Evolutionary conservation across 441 rosid genomes (phyloP).

Genomic region (Populus tomentosa): DNA sequence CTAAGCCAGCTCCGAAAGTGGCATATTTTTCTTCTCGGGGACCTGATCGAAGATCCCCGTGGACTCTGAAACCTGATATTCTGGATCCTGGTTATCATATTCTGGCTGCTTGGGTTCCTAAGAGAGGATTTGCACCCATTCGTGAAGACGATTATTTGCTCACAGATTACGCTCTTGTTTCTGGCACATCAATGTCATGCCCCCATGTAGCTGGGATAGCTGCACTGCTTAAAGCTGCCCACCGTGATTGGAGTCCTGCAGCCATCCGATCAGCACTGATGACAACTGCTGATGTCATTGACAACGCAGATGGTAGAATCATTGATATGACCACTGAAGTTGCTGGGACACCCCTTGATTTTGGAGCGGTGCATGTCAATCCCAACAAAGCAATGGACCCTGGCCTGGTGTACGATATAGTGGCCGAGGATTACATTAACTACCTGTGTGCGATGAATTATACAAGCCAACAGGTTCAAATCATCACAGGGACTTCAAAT

Average conservation of each 20-base stretch:
- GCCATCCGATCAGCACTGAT: slow-evolving; percentile 45
- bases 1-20: slow-evolving; percentile 37
- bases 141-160: slow-evolving; percentile 23
- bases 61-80: slow-evolving; percentile 48
- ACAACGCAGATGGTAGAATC: slow-evolving; percentile 25
- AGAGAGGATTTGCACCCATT: slow-evolving; percentile 23
- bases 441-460: slow-evolving; percentile 47
- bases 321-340: slow-evolving; percentile 24
- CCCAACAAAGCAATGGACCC: slow-evolving; percentile 42
- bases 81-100: slow-evolving; percentile 37
- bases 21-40: slow-evolving; percentile 37
- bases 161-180: slow-evolving; percentile 27
- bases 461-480: slow-evolving; percentile 28
- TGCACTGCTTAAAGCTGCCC: slow-evolving; percentile 31
- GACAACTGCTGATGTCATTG: slow-evolving; percentile 30
- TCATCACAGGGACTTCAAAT: slow-evolving; percentile 26
- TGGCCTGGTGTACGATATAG: slow-evolving; percentile 30
- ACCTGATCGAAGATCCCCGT: slow-evolving; percentile 30
- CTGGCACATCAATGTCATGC: slow-evolving; percentile 47
- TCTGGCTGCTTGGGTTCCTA: slow-evolving; percentile 42
- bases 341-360: slow-evolving; percentile 43
- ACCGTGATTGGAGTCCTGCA: slow-evolving; percentile 38
- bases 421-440: slow-evolving; percentile 30
- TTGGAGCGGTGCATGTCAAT: slow-evolving; percentile 42
- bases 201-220: slow-evolving; percentile 40